Evolutionary conservation across 208 protist species (phyloP).

Genomic region (Trypanosoma caninum): DNA sequence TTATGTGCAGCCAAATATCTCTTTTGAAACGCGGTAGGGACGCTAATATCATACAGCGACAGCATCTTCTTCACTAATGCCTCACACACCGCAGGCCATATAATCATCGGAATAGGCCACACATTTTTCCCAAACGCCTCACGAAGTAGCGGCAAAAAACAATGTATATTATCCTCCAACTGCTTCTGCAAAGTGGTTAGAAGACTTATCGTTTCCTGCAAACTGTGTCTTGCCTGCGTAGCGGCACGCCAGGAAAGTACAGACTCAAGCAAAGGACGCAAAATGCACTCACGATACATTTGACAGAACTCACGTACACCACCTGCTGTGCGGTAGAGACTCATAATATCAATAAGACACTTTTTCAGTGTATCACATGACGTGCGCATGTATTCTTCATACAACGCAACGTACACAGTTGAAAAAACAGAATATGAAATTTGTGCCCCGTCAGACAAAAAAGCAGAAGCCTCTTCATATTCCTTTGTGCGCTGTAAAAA

Average conservation of each 20-base stretch:
- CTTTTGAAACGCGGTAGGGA: slow-evolving; percentile 70
- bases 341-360: slow-evolving; percentile 32
- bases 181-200: slow-evolving; percentile 40
- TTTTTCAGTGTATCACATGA: slow-evolving; percentile 14
- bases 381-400: slow-evolving; percentile 21
- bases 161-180: slow-evolving; percentile 33
- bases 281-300: slow-evolving; percentile 56
- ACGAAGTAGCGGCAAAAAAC: slow-evolving; percentile 53
- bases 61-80: slow-evolving; percentile 76
- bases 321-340: slow-evolving; percentile 40
- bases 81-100: slow-evolving; percentile 81
- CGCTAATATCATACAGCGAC: slow-evolving; percentile 66
- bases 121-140: slow-evolving; percentile 33
- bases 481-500: slow-evolving; percentile 23
- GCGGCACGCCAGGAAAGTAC: slow-evolving; percentile 81
- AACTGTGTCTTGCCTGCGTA: slow-evolving; percentile 66
- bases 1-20: slow-evolving; percentile 66
- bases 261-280: slow-evolving; percentile 54
- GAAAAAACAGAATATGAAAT: slow-evolving; percentile 19
- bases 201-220: slow-evolving; percentile 49
- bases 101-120: slow-evolving; percentile 48
- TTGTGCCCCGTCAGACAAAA: slow-evolving; percentile 1
- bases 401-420: slow-evolving; percentile 15
- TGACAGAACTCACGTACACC: slow-evolving; percentile 46
- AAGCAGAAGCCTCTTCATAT: slow-evolving; percentile 20